These are phyloP conservation scores for Rhizopus microsporus DNA, from an alignment of 371 early-diverging fungal genomes.

Conservation along the genomic window DNA sequence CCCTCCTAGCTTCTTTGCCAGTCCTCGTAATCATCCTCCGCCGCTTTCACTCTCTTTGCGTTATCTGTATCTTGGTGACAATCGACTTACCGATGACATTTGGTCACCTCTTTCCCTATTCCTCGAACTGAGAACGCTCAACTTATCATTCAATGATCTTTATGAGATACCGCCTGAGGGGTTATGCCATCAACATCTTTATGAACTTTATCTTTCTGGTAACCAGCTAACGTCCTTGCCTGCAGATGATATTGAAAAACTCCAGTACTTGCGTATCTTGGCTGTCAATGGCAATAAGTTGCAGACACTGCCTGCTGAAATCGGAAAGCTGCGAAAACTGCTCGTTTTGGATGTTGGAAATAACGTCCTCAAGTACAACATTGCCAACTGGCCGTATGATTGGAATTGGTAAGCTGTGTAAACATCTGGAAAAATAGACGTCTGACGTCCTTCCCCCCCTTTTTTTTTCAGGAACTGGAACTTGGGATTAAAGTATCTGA, in stretches of 20 bases:
- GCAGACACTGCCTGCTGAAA: constrained; percentile 86
- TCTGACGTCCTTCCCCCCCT: not conserved
- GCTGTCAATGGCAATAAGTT: constrained; percentile 90
- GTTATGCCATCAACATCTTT: constrained; percentile 53
- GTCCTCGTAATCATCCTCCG: constrained; percentile 55
- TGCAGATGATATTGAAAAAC: constrained; percentile 81
- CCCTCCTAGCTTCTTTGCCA: constrained; percentile 52
- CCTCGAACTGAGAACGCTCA: constrained; percentile 72
- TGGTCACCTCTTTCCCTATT: constrained; percentile 74
- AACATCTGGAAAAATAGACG: not conserved
- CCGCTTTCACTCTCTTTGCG: constrained; percentile 67
- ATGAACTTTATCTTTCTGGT: constrained; percentile 82
- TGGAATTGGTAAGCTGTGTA: constrained; percentile 81
- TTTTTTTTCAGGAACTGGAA: constrained; percentile 77
- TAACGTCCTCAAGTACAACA: constrained; percentile 89
- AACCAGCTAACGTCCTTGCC: constrained; percentile 86
- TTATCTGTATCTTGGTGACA: constrained; percentile 76
- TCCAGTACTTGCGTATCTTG: constrained; percentile 67
- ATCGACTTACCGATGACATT: constrained; percentile 81
- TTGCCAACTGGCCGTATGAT: constrained; percentile 93
- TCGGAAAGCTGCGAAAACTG: constrained; percentile 78
- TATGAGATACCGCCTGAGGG: constrained; percentile 70
- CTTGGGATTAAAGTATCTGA: constrained; percentile 83
- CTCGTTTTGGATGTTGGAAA: constrained; percentile 83
- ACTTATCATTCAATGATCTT: constrained; percentile 82